Base-by-base conservation (phyloP, 441 rosid species). In the Eutrema salsugineum region DNA sequence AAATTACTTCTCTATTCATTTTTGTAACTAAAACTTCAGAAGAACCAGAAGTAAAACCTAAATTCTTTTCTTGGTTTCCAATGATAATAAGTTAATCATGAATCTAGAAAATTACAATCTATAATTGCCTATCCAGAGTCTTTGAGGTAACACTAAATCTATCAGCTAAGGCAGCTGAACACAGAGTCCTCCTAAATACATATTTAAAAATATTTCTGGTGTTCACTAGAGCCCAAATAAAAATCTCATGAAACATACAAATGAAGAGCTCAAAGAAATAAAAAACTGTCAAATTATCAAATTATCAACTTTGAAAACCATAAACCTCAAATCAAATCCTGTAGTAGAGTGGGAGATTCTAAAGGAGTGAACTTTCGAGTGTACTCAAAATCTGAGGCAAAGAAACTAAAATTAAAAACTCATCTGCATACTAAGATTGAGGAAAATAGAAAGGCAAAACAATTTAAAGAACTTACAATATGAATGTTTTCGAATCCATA, bases 401-500 rank as follows among this genome's bases (percentile, higher is more conserved):
- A 5, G 27, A 56, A 33, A 5, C n/a, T n/a, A n/a, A 56, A 46
- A 44, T 9, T 33, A 32, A 55, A 56, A 19, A 3, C 5, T 55
- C 20, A 10, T 1, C 38, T 4, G 62, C 11, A 39, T 20, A 36
- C 35, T 42, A 57, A 68, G 55, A n/a, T 2, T 35, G 53, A 62
- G 11, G 22, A 55, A 5, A 35, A 56, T 24, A 1, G 27, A 24
- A 43, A 55, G 28, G 11, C 17, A 35, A 16, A 14, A 20, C 20
- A 12, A 6, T 69, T 6, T 14, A 11, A 6, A 0, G 16, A 75
- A 82, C 96, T 88, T 74, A 94, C 98, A 32, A 94, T 87, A 87
- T 94, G 98, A 69, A 94, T 90, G 70, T 94, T 96, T 35, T 79
- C 75, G 81, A 94, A n/a, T 42, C 93, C 96, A 54, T n/a, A 98